Evolutionary conservation across 371 early-diverging fungal species (phyloP), one percentile per base, ranked within the genome.

Genomic region (Zancudomyces culisetae): DNA sequence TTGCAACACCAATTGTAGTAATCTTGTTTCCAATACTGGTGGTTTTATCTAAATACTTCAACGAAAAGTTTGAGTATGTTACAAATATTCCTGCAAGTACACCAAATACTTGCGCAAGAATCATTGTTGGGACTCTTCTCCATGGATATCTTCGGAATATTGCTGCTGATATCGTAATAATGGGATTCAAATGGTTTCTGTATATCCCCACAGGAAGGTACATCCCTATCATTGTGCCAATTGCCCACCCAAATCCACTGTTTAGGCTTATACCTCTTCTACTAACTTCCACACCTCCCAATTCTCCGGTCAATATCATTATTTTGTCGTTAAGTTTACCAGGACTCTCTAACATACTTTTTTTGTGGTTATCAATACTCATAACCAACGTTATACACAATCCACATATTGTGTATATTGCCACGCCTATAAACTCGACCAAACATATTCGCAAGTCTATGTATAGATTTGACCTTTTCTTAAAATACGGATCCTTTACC

Each of bases 171-270:
- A 57, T 35, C 22, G 57, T 52, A 19, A 57, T 28, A 1, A 51
- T 27, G 19, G 57, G 57, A 45, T 57, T 57, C 46, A 57, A 21
- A 30, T 57, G 57, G 2, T 30, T 51, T 26, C 57, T 51, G 1
- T 49, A 51, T 10, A 41, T 26, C 18, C 54, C 45, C 3, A 24
- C 43, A 1, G 53, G 20, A 1, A 26, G 18, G 24, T 45, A 57
- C 35, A 57, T 10, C 19, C 43, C 43, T 20, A 55, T 2, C 30
- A 52, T 27, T 27, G 51, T 21, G 20, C 39, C 57, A n/a, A 54
- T 20, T 22, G 24, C 8, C 57, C 57, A 57, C 12, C 47, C 46
- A 12, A 57, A 28, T 13, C 22, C 45, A 10, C 12, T 45, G 8
- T 10, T 45, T 15, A 35, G 15, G 35, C 15, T 15, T 35, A 15